These are phyloP conservation scores for Candida golubevii DNA, from an alignment of 805 yeast species.

Conservation along the genomic window DNA sequence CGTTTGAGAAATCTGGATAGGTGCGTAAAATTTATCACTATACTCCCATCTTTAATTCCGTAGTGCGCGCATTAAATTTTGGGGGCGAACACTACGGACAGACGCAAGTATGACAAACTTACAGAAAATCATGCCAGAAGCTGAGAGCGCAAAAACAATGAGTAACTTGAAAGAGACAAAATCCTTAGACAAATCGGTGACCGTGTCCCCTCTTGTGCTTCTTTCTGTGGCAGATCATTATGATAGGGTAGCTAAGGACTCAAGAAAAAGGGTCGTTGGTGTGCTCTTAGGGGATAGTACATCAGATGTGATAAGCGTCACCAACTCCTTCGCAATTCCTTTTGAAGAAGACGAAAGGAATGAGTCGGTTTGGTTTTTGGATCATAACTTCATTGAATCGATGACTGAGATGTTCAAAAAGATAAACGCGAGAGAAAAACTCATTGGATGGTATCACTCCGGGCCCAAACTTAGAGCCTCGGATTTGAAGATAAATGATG, in stretches of 20 bases:
- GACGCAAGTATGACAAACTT: too few relatives aligned
- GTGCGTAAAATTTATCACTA: background rate
- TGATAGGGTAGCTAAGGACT: conserved; percentile 71
- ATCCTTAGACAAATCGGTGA: conserved; percentile 53
- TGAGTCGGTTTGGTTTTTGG: conserved; percentile 92
- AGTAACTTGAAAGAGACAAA: conserved; percentile 24
- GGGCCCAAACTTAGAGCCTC: conserved; percentile 90
- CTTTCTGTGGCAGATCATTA: conserved; percentile 94
- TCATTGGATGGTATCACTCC: conserved; percentile 99
- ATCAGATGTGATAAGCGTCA: conserved; percentile 57
- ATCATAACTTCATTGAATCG: conserved; percentile 90
- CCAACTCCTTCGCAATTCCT: conserved; percentile 95
- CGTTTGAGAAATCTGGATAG: background rate
- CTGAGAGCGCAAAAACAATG: conserved; percentile 15
- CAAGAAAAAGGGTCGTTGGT: conserved; percentile 85
- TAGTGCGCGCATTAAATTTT: conserved; percentile 11
- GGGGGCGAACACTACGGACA: conserved; percentile 4
- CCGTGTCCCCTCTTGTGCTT: conserved; percentile 93
- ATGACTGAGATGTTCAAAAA: conserved; percentile 98
- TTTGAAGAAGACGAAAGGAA: conserved; percentile 95
- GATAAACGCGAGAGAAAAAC: conserved; percentile 92
- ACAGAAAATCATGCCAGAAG: too few relatives aligned
- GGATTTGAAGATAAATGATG: conserved; percentile 87
- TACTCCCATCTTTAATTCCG: background rate
- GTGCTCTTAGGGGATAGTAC: conserved; percentile 83